Evolutionary conservation across 2,329 filamentous ascomycete species (phyloP), one percentile per base, ranked within the genome.

Genomic region (Claviceps pazoutovae): DNA sequence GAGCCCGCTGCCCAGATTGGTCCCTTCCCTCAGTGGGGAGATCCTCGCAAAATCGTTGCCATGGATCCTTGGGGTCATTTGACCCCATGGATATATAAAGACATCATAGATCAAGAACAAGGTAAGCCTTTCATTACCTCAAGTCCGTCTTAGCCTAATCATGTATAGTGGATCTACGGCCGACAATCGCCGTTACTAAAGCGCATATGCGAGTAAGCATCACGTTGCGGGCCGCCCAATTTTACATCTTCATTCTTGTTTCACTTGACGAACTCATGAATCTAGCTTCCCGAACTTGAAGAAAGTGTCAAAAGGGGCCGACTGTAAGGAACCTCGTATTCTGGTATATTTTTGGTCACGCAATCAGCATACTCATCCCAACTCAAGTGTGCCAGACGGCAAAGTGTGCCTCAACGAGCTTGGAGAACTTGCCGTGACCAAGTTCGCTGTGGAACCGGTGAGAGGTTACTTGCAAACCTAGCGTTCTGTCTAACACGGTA

Each of bases 11-110:
- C 82, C 21, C 80, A 84, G 50, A 88, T 97, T 63, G 89, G 89
- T 0, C 89, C 88, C 7, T 95, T 95, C 60, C 83, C 87, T 7
- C 82, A 93, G 69, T 98, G 91, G 91, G 79, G 78, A 26, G 87
- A 95, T 64, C 80, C 79, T 61, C 88, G 88, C 68, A 97, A 96
- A 74, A 97, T 98, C 56, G 91, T 97, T 14, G 88, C 91, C 17
- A 95, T 98, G 88, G 93, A 97, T 64, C 91, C 91, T 0, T 87
- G 85, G 66, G 91, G 93, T 6, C 93, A 97, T 70, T 72, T 95
- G 54, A 79, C 84, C 8, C 87, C 88, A 8, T 90, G 84, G 83
- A 70, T 94, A 2, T 95, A 84, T 71, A 86, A 85, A 57, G 82
- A 91, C 56, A 76, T 80, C 46, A 89, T 93, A 60, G 75, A 86